Conservation (phyloP, 2,329 filamentous ascomycete species). For the Gaeumannomyces tritici region DNA sequence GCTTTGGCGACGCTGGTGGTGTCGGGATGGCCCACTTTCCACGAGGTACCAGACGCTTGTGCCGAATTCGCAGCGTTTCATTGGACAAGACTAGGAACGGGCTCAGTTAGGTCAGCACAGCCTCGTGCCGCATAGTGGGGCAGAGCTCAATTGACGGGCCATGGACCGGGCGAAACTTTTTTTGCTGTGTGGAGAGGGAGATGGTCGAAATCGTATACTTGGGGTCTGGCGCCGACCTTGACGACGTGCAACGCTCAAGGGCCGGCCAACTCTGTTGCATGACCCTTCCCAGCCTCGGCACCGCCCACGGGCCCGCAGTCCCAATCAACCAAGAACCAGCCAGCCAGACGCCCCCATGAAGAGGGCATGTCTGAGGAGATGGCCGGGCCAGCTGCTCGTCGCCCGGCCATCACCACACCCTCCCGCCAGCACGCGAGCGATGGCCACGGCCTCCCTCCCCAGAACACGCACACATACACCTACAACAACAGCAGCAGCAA, state of each 20-base stretch:
- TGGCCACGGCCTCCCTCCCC: conserved; percentile 1
- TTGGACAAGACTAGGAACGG: neutral
- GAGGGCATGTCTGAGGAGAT: conserved; percentile 50
- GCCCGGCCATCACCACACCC: conserved; percentile 27
- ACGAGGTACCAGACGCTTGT: neutral
- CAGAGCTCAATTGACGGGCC: neutral
- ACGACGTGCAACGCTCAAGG: neutral
- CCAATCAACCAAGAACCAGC: neutral
- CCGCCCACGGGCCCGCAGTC: neutral
- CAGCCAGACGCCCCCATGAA: conserved; percentile 35
- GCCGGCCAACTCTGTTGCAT: neutral
- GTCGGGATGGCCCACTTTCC: neutral
- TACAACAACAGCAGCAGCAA: neutral
- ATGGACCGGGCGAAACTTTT: conserved; percentile 8
- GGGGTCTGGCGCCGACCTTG: neutral
- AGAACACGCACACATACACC: neutral
- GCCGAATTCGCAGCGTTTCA: neutral
- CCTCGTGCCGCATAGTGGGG: neutral
- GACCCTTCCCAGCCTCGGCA: neutral
- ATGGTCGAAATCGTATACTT: neutral
- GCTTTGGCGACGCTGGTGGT: neutral
- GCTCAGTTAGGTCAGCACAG: conserved; percentile 3
- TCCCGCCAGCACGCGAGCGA: conserved; percentile 5
- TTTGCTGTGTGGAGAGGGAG: neutral
- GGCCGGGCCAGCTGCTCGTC: conserved; percentile 50